Evolutionary conservation across 345 rosid genomes (phyloP).

Genomic region (Litchi chinensis): DNA sequence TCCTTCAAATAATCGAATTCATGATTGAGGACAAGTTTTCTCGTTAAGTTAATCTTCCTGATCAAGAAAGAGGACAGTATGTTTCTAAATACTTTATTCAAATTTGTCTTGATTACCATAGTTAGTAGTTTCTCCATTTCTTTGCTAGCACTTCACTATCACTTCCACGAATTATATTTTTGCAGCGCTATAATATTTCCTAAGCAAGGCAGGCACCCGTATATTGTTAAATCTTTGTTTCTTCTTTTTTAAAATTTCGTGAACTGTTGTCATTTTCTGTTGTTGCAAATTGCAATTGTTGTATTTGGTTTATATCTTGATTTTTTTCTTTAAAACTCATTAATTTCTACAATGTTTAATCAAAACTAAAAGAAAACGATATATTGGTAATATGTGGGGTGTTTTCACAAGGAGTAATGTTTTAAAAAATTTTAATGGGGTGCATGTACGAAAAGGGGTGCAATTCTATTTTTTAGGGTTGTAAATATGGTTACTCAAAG

Average conservation of each 20-base stretch:
- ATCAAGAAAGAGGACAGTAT: conserved; percentile 74
- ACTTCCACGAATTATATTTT: background rate
- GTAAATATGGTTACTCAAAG: too few relatives aligned
- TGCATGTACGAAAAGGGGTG: too few relatives aligned
- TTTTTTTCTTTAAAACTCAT: background rate
- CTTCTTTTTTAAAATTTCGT: background rate
- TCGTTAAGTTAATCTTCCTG: conserved; percentile 60
- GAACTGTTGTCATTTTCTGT: background rate
- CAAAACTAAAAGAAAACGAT: too few relatives aligned
- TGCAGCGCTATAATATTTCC: conserved; percentile 56
- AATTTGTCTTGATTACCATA: background rate
- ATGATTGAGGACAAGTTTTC: conserved; percentile 73
- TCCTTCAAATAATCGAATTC: conserved; percentile 7
- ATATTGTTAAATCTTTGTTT: conserved; percentile 8
- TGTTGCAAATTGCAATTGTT: background rate
- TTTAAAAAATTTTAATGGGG: too few relatives aligned
- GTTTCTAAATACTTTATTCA: background rate
- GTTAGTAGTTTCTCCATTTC: background rate
- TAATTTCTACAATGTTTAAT: too few relatives aligned
- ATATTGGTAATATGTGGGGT: too few relatives aligned
- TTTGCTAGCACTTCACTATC: background rate
- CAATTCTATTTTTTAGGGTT: too few relatives aligned
- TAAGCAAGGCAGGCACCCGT: conserved; percentile 38
- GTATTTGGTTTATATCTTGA: background rate
- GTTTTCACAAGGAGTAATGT: too few relatives aligned